phyloP scores from a whole-genome alignment of 2,329 filamentous ascomycete species.

The Didymella arachidicola region DNA sequence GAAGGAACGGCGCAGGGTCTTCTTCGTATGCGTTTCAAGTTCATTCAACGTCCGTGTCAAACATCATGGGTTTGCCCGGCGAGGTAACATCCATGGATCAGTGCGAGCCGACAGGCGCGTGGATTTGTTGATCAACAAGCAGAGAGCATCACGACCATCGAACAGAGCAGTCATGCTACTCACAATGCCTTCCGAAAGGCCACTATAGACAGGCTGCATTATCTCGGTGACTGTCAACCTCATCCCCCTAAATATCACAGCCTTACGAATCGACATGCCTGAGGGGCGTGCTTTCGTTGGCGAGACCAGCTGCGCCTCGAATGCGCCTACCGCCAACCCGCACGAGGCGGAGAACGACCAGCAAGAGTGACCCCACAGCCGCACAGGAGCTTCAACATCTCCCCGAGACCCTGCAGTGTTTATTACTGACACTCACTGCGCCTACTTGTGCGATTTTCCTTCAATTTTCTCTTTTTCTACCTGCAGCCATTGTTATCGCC shows the following conservation, averaged over 20 bases:
- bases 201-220: background rate
- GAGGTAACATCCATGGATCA: background rate
- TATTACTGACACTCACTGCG: slow-evolving; percentile 27
- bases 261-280: slow-evolving; percentile 20
- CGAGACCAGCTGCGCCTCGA: slow-evolving; percentile 34
- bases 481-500: slow-evolving; percentile 31
- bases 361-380: slow-evolving; percentile 39
- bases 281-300: slow-evolving; percentile 16
- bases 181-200: no score
- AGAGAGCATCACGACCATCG: background rate
- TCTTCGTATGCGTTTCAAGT: slow-evolving; percentile 17
- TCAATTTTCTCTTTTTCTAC: slow-evolving; percentile 22
- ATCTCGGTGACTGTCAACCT: slow-evolving; percentile 9
- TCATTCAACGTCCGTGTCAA: slow-evolving; percentile 5
- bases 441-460: slow-evolving; percentile 27
- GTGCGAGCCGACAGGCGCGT: slow-evolving; percentile 5
- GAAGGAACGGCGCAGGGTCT: slow-evolving; percentile 19
- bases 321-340: slow-evolving; percentile 29
- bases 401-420: slow-evolving; percentile 29
- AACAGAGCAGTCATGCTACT: background rate
- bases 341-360: slow-evolving; percentile 31
- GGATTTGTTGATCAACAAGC: slow-evolving; percentile 4
- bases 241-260: slow-evolving; percentile 21
- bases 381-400: slow-evolving; percentile 31
- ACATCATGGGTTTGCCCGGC: slow-evolving; percentile 8